Evolutionary conservation across 73 alveolate genomes (phyloP).

Genomic region (Tetrahymena malaccensis): DNA sequence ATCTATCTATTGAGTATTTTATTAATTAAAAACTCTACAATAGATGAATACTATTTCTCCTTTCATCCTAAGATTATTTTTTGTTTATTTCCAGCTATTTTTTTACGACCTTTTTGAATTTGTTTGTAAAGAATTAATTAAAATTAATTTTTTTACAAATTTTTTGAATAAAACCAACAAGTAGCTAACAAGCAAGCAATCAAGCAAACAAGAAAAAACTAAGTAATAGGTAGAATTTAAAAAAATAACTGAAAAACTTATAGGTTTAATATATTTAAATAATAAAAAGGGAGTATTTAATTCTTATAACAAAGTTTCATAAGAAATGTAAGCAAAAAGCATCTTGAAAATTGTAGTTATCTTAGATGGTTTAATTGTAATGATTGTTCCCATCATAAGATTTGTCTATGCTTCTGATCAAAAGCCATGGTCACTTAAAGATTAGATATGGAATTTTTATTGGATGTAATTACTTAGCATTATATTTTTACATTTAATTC

Average conservation of each 20-base stretch:
- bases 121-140: neutral
- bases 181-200: neutral
- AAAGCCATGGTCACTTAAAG: neutral
- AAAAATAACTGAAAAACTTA: neutral
- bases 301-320: neutral
- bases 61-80: neutral
- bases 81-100: neutral
- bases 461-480: neutral
- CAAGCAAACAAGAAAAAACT: neutral
- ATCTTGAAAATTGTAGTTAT: neutral
- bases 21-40: neutral
- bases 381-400: neutral
- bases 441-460: neutral
- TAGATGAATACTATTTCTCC: neutral
- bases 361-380: neutral
- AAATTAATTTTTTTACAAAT: neutral
- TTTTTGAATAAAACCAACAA: neutral
- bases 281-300: neutral
- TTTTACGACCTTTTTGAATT: neutral
- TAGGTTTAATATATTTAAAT: neutral
- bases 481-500: neutral
- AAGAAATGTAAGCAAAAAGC: neutral
- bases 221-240: neutral
- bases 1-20: too few species aligned
- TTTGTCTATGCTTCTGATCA: neutral